A percentile compares a stretch with the other conserved stretches of the same genome.
Evolutionary conservation across 805 yeast genomes (phyloP).

Genomic region (Yarrowia sp.): DNA sequence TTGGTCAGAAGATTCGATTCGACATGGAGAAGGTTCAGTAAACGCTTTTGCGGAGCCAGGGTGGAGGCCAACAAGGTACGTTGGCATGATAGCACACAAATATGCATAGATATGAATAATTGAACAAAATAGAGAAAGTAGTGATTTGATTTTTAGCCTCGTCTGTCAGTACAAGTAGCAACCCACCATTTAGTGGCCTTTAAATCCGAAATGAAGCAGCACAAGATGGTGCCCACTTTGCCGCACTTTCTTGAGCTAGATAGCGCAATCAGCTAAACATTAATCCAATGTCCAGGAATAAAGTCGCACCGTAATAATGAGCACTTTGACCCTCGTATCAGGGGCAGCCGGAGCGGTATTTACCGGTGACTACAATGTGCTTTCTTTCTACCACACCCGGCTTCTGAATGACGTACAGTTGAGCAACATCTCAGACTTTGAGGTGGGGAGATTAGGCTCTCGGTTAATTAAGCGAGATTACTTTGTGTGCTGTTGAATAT

Average conservation of each 20-base stretch:
- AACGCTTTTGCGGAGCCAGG: background rate
- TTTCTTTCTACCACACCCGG: background rate
- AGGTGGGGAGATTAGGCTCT: background rate
- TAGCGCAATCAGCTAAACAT: background rate
- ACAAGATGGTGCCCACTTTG: background rate
- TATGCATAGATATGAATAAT: slow-evolving; percentile 28
- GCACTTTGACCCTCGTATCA: background rate
- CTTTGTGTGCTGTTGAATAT: background rate
- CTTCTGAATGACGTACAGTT: background rate
- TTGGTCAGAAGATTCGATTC: slow-evolving; percentile 29
- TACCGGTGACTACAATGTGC: background rate
- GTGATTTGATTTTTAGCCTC: background rate
- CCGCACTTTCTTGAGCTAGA: background rate
- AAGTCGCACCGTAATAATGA: slow-evolving; percentile 2
- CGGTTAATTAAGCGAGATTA: slow-evolving; percentile 3
- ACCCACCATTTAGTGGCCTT: no score
- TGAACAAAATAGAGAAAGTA: slow-evolving; percentile 1
- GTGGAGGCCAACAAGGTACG: slow-evolving; percentile 21
- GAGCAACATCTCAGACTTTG: background rate
- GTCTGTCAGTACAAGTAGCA: no score
- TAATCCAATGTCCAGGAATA: background rate
- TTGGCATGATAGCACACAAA: slow-evolving; percentile 24
- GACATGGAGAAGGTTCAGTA: slow-evolving; percentile 37
- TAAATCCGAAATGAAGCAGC: background rate
- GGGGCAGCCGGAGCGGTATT: slow-evolving; percentile 11